These are phyloP conservation scores for Rhizopogon hawkerae DNA, from an alignment of 1,284 basidiomycete genomes.

Conservation along the genomic window DNA sequence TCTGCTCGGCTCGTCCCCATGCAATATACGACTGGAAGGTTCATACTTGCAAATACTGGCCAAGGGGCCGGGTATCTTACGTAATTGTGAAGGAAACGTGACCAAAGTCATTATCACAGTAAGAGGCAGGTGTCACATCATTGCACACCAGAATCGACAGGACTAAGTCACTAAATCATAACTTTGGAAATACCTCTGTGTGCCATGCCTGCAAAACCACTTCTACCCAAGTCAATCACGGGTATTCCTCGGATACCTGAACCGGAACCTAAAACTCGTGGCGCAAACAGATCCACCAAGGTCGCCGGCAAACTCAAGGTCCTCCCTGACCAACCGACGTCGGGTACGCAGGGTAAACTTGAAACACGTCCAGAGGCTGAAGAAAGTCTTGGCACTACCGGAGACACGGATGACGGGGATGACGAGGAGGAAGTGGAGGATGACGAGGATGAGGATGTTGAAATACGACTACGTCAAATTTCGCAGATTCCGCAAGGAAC, in stretches of 20 bases:
- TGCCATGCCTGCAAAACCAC: conserved; percentile 23
- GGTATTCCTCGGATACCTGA: conserved; percentile 3
- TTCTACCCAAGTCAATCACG: conserved; percentile 24
- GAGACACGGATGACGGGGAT: conserved; percentile 67
- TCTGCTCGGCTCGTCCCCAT: too few species aligned
- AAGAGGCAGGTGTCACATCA: too few species aligned
- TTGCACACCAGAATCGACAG: too few species aligned
- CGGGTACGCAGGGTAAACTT: conserved; percentile 26
- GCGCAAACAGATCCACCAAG: conserved; percentile 82
- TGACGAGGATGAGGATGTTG: conserved; percentile 56
- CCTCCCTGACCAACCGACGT: conserved; percentile 83
- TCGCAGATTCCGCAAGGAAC: conserved; percentile 91
- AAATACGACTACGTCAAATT: conserved; percentile 80
- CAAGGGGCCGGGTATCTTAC: too few species aligned
- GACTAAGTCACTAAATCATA: too few species aligned
- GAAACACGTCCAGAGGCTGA: conserved; percentile 28
- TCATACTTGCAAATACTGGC: too few species aligned
- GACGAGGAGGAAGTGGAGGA: conserved; percentile 62
- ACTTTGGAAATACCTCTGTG: conserved; percentile 1
- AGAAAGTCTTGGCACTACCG: conserved; percentile 44
- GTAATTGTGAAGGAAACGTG: too few species aligned
- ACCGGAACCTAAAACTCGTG: conserved; percentile 47
- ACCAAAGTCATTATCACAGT: neutral
- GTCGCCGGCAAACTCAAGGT: conserved; percentile 85
- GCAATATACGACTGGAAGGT: too few species aligned